These are phyloP conservation scores for Borealophlyctis nickersoniae DNA, from an alignment of 192 early-diverging fungal genomes.

Conservation along the genomic window DNA sequence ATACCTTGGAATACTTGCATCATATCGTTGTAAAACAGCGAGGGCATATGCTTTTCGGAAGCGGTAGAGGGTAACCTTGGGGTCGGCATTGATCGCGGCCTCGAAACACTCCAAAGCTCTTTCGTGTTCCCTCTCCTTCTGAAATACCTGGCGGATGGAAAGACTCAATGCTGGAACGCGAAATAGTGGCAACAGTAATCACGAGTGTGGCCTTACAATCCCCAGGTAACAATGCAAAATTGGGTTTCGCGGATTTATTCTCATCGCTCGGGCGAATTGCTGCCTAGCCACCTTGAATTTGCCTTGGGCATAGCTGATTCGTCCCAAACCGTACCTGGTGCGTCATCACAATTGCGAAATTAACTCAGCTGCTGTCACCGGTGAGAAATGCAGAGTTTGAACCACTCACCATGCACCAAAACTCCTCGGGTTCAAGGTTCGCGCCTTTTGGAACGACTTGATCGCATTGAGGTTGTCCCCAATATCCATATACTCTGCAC, in stretches of 20 bases:
- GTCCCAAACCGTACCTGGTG: slow-evolving; percentile 79
- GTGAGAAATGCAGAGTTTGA: slow-evolving; percentile 6
- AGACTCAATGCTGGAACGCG: background rate
- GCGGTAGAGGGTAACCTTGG: slow-evolving; percentile 53
- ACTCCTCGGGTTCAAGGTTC: slow-evolving; percentile 69
- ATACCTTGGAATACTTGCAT: slow-evolving; percentile 19
- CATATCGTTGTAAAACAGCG: slow-evolving; percentile 50
- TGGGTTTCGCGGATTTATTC: slow-evolving; percentile 70
- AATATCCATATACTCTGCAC: slow-evolving; percentile 73
- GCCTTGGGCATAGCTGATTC: slow-evolving; percentile 67
- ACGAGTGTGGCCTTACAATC: slow-evolving; percentile 41
- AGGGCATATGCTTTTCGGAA: slow-evolving; percentile 70
- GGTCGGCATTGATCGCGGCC: slow-evolving; percentile 51
- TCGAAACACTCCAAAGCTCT: slow-evolving; percentile 64
- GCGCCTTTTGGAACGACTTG: slow-evolving; percentile 67
- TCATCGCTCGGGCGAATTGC: slow-evolving; percentile 68
- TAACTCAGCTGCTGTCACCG: background rate
- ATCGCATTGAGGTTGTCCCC: slow-evolving; percentile 76
- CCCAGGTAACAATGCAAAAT: slow-evolving; percentile 71
- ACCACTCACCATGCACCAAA: slow-evolving; percentile 78
- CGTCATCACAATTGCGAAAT: background rate
- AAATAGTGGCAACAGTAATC: background rate
- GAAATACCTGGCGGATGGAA: slow-evolving; percentile 19
- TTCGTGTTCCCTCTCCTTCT: slow-evolving; percentile 16
- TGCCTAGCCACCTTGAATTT: slow-evolving; percentile 71